phyloP scores from a whole-genome alignment of 1,284 basidiomycete genomes.

The Sporisorium reilianum region DNA sequence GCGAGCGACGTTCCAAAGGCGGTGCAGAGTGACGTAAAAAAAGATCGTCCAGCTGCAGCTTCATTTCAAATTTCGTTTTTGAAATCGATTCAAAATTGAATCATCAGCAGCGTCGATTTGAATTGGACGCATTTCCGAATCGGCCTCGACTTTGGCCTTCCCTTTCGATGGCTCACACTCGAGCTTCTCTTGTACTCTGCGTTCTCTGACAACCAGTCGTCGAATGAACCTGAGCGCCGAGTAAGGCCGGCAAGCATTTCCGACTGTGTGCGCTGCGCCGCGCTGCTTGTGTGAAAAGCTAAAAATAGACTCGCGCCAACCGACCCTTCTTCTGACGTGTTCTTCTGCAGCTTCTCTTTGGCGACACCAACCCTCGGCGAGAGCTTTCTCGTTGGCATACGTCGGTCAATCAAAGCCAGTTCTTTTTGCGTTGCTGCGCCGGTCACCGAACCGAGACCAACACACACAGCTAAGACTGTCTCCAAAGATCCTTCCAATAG shows the following conservation, averaged over 20 bases:
- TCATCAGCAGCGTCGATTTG: neutral
- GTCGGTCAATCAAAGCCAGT: neutral
- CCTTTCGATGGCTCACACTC: too few species aligned
- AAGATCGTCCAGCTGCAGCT: slow-evolving; percentile 38
- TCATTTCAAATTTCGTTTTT: neutral
- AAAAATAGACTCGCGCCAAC: slow-evolving; percentile 23
- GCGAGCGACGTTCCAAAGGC: neutral
- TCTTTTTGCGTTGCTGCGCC: neutral
- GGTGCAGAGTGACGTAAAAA: slow-evolving; percentile 25
- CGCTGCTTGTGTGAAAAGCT: neutral
- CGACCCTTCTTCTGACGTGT: slow-evolving; percentile 19
- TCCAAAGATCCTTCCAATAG: neutral
- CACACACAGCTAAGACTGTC: neutral
- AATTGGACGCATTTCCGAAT: neutral
- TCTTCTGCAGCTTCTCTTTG: slow-evolving; percentile 15
- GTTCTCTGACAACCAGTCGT: neutral
- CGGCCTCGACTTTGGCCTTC: neutral
- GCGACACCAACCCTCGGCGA: slow-evolving; percentile 1
- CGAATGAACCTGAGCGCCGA: neutral
- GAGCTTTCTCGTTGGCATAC: neutral
- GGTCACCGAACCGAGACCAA: neutral
- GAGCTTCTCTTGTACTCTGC: too few species aligned
- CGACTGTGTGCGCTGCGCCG: too few species aligned
- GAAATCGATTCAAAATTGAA: too few species aligned
- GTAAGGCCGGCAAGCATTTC: neutral